Base-by-base conservation (phyloP, 2,329 filamentous ascomycete genomes). In the Aspergillus sp. region DNA sequence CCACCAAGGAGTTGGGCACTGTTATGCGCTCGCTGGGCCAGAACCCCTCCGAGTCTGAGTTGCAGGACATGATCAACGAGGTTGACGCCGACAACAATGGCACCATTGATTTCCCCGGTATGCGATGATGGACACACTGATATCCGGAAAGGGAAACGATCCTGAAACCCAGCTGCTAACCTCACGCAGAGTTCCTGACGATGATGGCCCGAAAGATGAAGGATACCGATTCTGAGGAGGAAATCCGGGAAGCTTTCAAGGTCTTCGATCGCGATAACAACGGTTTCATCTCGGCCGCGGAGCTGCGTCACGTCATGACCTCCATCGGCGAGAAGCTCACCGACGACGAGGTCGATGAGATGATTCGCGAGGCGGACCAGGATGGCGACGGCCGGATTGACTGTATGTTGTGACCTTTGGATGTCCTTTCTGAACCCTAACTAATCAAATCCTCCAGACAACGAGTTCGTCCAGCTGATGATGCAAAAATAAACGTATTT, bases 131-230 rank as follows among this genome's bases (percentile, higher is more conserved):
- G 52, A 20, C 45, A 16, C 49, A 4, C 14, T 46, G 22, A 54
- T 24, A 6, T 22, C 11, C 24, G 47, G 14, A 14, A 10, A 16
- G 42, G 4, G 16, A 16, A 1, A 6, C 26, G 52, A 57, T 45
- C 26, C 24, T 45, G n/a, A 16, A n/a, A 42, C 16, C 4, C 36
- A 42, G 36, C 53, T 49, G 57, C 59, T 67, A 63, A 67, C 57
- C 54, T 53, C 56, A 51, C 45, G 49, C 73, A 94, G 91, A 95
- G 75, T 95, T 95, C 80, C 83, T 95, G 63, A 95, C 91, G 65
- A 95, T 95, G 91, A 95, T 95, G 91, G 91, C 91, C 61, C 87
- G 91, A 73, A 95, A 95, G 82, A 95, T 95, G 91, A 94, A 94
- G 84, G 91, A 94, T 72, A 95, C 91, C 68, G 91, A 95, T 75